phyloP scores from a whole-genome alignment of 1,284 basidiomycete species.

The Chalciporus sp. region DNA sequence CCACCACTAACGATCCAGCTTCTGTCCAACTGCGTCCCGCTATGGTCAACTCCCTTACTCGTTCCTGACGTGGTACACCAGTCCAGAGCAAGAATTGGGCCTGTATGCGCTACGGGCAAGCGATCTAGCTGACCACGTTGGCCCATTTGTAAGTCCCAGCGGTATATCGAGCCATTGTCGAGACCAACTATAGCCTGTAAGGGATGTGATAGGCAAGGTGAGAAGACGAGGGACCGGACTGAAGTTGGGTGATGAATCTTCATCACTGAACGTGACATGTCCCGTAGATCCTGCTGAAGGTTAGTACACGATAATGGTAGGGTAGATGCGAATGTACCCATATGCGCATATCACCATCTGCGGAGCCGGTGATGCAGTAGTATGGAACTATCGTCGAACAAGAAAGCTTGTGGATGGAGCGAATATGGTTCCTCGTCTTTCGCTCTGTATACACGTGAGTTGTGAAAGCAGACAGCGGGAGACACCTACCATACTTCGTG shows the following conservation, averaged over 20 bases:
- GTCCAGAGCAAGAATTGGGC: conserved; percentile 76
- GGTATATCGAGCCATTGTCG: conserved; percentile 75
- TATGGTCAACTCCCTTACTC: conserved; percentile 21
- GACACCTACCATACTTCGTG: conserved; percentile 67
- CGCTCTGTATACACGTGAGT: conserved; percentile 51
- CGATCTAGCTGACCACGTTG: conserved; percentile 73
- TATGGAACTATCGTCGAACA: conserved; percentile 63
- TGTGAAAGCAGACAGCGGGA: conserved; percentile 5
- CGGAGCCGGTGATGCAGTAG: conserved; percentile 80
- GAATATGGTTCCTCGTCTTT: conserved; percentile 71
- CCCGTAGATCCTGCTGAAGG: conserved; percentile 69
- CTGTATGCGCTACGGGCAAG: conserved; percentile 77
- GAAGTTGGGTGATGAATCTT: conserved; percentile 74
- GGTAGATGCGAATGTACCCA: conserved; percentile 59
- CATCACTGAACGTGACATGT: conserved; percentile 67
- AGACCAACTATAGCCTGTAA: conserved; percentile 76
- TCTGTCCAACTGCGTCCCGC: conserved; percentile 24
- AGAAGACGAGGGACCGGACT: conserved; percentile 75
- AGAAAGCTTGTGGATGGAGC: conserved; percentile 75
- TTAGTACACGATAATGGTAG: neutral
- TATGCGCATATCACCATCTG: conserved; percentile 80
- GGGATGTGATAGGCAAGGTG: conserved; percentile 63
- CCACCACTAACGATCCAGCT: conserved; percentile 87
- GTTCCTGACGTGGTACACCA: conserved; percentile 55
- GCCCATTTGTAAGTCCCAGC: conserved; percentile 80